phyloP scores from a whole-genome alignment of 345 rosid genomes.

The Capsella bursapastoris region DNA sequence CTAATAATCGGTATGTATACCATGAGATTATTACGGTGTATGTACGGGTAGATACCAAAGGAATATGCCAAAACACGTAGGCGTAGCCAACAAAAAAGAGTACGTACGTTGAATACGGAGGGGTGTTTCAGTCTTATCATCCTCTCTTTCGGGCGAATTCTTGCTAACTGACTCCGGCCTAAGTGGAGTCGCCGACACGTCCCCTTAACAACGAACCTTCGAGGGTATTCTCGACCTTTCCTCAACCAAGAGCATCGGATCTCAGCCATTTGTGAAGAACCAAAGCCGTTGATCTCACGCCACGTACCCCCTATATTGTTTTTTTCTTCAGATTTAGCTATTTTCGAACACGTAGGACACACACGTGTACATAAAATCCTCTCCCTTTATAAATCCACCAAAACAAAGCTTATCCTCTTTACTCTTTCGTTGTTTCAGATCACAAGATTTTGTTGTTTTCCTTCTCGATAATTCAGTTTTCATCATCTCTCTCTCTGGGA shows the following conservation, averaged over 20 bases:
- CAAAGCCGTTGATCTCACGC: constrained; percentile 14
- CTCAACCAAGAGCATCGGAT: neutral
- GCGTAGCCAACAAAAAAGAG: neutral
- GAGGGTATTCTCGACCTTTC: constrained; percentile 23
- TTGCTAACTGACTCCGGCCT: constrained; percentile 16
- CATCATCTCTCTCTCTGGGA: neutral
- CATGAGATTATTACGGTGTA: neutral
- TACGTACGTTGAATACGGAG: constrained; percentile 17
- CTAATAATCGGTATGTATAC: no score
- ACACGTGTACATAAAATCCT: constrained; percentile 40
- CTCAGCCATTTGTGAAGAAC: constrained; percentile 25
- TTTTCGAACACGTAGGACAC: constrained; percentile 34
- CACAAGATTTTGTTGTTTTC: constrained; percentile 1
- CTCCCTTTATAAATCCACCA: neutral
- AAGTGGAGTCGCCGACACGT: constrained; percentile 41
- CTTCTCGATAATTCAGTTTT: constrained; percentile 16
- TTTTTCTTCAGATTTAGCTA: neutral
- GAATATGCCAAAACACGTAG: constrained; percentile 32
- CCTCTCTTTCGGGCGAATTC: constrained; percentile 2
- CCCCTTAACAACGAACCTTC: neutral
- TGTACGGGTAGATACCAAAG: neutral
- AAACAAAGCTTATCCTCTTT: constrained; percentile 23
- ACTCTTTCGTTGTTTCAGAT: constrained; percentile 16
- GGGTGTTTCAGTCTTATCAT: constrained; percentile 26
- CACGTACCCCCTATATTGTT: constrained; percentile 5